Percentiles rank a stretch among this genome's conserved stretches.
phyloP scores from a whole-genome alignment of 192 early-diverging fungal species.

The Bifiguratus adelaidae region DNA sequence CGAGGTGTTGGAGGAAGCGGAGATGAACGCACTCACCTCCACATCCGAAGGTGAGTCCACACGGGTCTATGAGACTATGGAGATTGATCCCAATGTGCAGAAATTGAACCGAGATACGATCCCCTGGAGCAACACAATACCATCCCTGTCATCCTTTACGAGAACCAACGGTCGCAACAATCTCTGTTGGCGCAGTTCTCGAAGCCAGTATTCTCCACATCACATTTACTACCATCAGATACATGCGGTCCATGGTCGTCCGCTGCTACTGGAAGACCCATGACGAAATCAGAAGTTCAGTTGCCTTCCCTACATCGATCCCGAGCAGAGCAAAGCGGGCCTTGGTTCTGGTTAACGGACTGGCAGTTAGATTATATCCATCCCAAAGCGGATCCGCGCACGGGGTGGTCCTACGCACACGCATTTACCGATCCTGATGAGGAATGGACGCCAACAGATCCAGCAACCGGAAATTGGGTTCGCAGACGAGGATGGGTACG shows the following conservation, averaged over 20 bases:
- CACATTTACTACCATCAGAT: conserved; percentile 35
- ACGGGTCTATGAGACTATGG: too few species aligned
- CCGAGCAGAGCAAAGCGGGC: conserved; percentile 8
- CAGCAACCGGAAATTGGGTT: conserved; percentile 44
- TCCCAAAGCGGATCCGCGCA: conserved; percentile 40
- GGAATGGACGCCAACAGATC: conserved; percentile 36
- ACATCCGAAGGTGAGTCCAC: too few species aligned
- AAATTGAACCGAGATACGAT: too few species aligned
- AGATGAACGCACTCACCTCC: too few species aligned
- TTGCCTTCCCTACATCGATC: conserved; percentile 24
- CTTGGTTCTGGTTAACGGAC: conserved; percentile 78
- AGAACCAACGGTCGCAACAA: conserved; percentile 54
- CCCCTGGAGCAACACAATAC: conserved; percentile 39
- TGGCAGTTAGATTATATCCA: conserved; percentile 60
- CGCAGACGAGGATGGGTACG: conserved; percentile 65
- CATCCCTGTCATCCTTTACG: conserved; percentile 46
- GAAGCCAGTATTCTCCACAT: conserved; percentile 36
- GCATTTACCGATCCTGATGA: conserved; percentile 40
- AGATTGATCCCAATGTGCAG: conserved; percentile 3
- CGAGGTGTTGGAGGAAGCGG: conserved; percentile 48
- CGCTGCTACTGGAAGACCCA: conserved; percentile 33
- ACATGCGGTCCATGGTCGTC: conserved; percentile 51
- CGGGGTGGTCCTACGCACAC: conserved; percentile 68
- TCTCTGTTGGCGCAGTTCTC: conserved; percentile 31
- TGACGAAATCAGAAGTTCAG: conserved; percentile 34